Base-by-base conservation (phyloP, 208 protist species). In the Jaenimonas drosophilae region DNA sequence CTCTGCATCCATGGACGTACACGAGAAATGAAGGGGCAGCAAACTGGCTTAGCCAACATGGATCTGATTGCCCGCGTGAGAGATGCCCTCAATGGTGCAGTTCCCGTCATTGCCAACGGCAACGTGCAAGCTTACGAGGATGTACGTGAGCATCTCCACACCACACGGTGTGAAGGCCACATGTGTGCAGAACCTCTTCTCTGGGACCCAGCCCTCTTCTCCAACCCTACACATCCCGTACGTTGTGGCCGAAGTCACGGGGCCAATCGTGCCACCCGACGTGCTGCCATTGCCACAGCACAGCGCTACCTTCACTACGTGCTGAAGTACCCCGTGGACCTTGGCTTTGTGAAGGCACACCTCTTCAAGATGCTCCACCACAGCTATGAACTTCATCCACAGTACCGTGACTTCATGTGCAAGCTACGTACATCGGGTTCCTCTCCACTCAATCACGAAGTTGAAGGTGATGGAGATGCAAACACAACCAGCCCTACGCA, bases 151-250 rank as follows among this genome's bases (percentile, higher is more conserved):
- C 49, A 75, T 30, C 23, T 95, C 29, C 28, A 32, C 12, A 33
- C 40, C 12, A 91, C 79, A 20, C 28, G 43, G 5, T 75, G 66
- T 25, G 85, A 94, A 25, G 90, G 74, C 1, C 68, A 90, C 55
- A 95, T 95, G 85, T 91, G 80, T 26, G 86, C 89, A 0, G 83
- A 93, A 49, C 67, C 77, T 16, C 65, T 96, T 17, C 57, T 96
- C 27, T 90, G 79, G 73, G 81, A 96, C 52, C 83, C 86, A 32
- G 36, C 49, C 1, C 43, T 96, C 20, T 94, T 94, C 36, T 47
- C 64, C 6, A 20, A 71, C 38, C 65, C 66, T 1, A 3, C 53
- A 6, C 50, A 64, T 30, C 59, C 64, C 0, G 54, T 84, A 9
- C 61, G 52, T 33, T 54, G 55, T 0, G 70, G 64, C 0, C 59